Conservation (phyloP, 1,139 yeast genomes). For the Suhomyces bribrorum region DNA sequence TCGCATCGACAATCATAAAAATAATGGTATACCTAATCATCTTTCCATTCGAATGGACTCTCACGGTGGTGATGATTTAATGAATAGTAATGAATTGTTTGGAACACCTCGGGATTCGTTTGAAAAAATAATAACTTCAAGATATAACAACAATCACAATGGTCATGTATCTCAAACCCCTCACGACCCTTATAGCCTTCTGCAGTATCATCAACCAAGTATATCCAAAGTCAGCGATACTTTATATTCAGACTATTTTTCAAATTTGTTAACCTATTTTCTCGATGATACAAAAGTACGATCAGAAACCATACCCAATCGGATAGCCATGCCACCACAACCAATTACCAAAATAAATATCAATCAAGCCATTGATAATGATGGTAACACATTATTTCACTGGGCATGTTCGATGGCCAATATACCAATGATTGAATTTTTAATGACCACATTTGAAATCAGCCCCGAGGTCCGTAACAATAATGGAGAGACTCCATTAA, state of each 20-base stretch:
- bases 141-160: slow-evolving; percentile 9
- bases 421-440: slow-evolving; percentile 66
- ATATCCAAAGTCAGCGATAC: slow-evolving; percentile 24
- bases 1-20: slow-evolving; percentile 15
- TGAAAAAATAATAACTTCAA: slow-evolving; percentile 30
- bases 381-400: slow-evolving; percentile 91
- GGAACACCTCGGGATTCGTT: slow-evolving; percentile 46
- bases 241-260: slow-evolving; percentile 39
- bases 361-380: slow-evolving; percentile 86
- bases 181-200: slow-evolving; percentile 23
- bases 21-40: slow-evolving; percentile 9
- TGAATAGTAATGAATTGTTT: slow-evolving; percentile 45
- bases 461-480: slow-evolving; percentile 66
- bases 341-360: slow-evolving; percentile 54
- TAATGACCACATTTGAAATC: slow-evolving; percentile 55
- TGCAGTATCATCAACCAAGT: slow-evolving; percentile 24
- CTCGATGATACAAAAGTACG: slow-evolving; percentile 34
- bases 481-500: slow-evolving; percentile 85
- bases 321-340: slow-evolving; percentile 41
- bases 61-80: slow-evolving; percentile 36
- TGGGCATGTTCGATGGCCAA: slow-evolving; percentile 96
- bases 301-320: slow-evolving; percentile 30
- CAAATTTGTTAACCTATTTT: slow-evolving; percentile 38
- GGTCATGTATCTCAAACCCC: slow-evolving; percentile 10
- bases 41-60: slow-evolving; percentile 13